Conservation (phyloP, 2,329 filamentous ascomycete genomes). For the Trichophyton rubrum region DNA sequence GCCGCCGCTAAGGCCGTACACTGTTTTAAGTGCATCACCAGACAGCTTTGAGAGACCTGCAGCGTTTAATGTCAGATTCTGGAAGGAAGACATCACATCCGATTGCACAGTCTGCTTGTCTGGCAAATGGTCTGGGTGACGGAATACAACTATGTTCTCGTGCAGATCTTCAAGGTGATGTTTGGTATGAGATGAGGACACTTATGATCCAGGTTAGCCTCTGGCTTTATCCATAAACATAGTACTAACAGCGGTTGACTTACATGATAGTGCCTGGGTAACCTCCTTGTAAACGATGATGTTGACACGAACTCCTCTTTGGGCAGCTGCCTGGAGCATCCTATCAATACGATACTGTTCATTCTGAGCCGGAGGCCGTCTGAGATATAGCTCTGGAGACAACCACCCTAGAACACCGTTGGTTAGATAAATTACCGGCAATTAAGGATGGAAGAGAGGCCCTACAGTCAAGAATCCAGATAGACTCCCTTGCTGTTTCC, state of each 20-base stretch:
- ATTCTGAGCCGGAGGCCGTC: constrained; percentile 67
- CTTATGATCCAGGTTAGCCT: constrained; percentile 24
- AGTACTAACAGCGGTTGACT: constrained; percentile 28
- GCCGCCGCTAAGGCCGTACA: constrained; percentile 72
- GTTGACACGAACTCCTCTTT: constrained; percentile 88
- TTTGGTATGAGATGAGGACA: constrained; percentile 71
- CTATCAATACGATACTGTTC: constrained; percentile 82
- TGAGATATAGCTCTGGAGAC: constrained; percentile 73
- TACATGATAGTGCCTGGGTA: constrained; percentile 64
- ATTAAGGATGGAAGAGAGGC: constrained; percentile 23
- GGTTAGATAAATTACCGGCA: constrained; percentile 46
- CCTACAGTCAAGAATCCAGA: constrained; percentile 90
- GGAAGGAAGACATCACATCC: constrained; percentile 43
- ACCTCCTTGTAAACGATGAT: constrained; percentile 90
- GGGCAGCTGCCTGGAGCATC: constrained; percentile 73
- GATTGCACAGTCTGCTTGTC: constrained; percentile 56
- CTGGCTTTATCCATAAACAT: constrained; percentile 8
- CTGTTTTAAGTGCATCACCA: constrained; percentile 57
- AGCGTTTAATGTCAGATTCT: constrained; percentile 44
- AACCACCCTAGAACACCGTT: constrained; percentile 63
- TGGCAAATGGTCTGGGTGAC: constrained; percentile 78
- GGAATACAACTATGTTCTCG: constrained; percentile 84
- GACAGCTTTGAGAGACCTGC: constrained; percentile 52
- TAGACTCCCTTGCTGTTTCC: constrained; percentile 80
- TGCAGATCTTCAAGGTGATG: constrained; percentile 89